Conservation (phyloP, 352 stramenopile species). For the Lagenidium sp. region DNA sequence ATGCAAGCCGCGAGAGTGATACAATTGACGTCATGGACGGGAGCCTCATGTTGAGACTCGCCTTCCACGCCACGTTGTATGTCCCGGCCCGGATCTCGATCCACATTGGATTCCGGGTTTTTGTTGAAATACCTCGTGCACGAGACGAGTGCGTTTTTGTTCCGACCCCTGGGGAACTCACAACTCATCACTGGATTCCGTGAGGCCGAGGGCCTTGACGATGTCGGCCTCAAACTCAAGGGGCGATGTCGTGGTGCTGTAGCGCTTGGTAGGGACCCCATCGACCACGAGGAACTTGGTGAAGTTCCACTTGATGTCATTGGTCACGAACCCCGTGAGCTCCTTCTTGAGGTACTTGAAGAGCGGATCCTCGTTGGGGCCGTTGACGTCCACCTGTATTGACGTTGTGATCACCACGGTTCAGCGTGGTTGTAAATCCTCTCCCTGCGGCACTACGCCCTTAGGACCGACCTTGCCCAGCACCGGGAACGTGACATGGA, state of each 20-base stretch:
- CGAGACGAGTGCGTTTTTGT: no score
- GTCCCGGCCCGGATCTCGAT: no score
- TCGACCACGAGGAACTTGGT: conserved; percentile 82
- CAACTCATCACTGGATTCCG: no score
- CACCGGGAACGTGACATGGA: conserved; percentile 76
- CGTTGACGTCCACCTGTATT: conserved; percentile 91
- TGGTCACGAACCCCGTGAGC: conserved; percentile 50
- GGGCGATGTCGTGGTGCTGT: conserved; percentile 55
- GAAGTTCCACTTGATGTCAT: conserved; percentile 87
- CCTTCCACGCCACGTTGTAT: no score
- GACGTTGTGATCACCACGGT: background rate
- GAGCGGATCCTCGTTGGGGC: conserved; percentile 67
- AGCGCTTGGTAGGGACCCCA: conserved; percentile 58
- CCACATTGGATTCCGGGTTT: no score
- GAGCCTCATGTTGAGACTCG: no score
- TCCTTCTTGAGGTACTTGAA: conserved; percentile 88
- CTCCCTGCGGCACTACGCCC: no score
- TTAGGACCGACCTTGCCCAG: conserved; percentile 75
- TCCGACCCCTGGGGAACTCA: no score
- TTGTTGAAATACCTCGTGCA: no score
- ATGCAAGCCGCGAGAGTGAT: no score
- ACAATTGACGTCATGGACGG: no score
- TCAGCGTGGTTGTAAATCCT: no score
- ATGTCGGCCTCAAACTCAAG: conserved; percentile 63
- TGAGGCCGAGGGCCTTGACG: conserved; percentile 23